Conservation (phyloP, 1,284 basidiomycete genomes). For the Cryptococcus wingfieldii region DNA sequence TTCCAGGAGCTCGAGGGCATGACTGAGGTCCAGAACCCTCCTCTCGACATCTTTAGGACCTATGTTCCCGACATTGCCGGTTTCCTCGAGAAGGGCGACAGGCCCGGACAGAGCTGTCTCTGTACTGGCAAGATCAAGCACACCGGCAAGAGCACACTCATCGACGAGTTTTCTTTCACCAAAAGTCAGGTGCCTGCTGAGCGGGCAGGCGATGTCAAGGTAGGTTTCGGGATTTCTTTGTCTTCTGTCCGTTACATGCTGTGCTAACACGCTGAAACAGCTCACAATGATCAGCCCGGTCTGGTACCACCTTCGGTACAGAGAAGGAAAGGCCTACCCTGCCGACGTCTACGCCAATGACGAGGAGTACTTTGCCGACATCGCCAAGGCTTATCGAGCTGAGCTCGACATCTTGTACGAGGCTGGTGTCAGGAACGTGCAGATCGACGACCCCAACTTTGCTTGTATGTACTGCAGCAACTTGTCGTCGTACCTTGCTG, state of each 20-base stretch:
- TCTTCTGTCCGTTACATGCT: neutral
- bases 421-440: constrained; percentile 64
- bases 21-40: constrained; percentile 57
- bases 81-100: constrained; percentile 24
- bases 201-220: constrained; percentile 6
- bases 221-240: neutral
- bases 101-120: constrained; percentile 24
- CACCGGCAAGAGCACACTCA: constrained; percentile 33
- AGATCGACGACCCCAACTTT: constrained; percentile 62
- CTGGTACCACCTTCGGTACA: constrained; percentile 64
- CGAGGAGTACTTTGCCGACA: constrained; percentile 53
- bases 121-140: constrained; percentile 37
- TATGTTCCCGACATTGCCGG: constrained; percentile 27
- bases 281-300: constrained; percentile 69
- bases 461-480: constrained; percentile 26
- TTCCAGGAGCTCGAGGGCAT: constrained; percentile 64
- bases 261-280: constrained; percentile 52
- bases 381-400: constrained; percentile 63
- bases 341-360: constrained; percentile 23
- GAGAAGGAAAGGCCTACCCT: constrained; percentile 25
- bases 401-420: constrained; percentile 69
- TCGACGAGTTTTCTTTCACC: constrained; percentile 44
- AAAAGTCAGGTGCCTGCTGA: constrained; percentile 28
- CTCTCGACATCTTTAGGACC: constrained; percentile 28
- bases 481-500: neutral